Base-by-base conservation (phyloP, 768 basidiomycete species). In the Pleurotus eryngii region DNA sequence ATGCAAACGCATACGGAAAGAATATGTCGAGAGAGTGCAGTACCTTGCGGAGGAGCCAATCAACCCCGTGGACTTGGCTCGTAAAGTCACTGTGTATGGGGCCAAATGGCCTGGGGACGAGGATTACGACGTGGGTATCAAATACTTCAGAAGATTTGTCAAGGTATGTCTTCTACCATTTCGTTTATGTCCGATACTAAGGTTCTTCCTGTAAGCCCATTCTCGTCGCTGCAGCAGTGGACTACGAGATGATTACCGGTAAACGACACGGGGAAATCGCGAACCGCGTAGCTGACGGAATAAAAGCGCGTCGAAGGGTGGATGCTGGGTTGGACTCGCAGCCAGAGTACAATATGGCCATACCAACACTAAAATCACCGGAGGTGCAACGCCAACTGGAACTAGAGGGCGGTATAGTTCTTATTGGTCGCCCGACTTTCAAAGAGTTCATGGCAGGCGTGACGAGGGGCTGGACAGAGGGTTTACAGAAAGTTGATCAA, bases 361-460 rank as follows among this genome's bases (percentile, higher is more conserved):
- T 86, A n/a, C 81, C 86, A 14, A 77, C 80, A 22, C 76, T 81
- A 58, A 78, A 75, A 48, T 73, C 83, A 24, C 78, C 74, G 1
- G 76, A 79, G 11, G 80, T 84, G 63, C 76, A 76, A 46, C 80
- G 77, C 3, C 70, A 77, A 57, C 79, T 81, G 17, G 85, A 87
- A 59, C 75, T 92, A 7, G 83, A 86, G n/a, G 95, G 95, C 11
- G 96, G 95, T 1, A 79, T 86, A 40, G 79, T 97, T 57, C 75
- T 99, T 57, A 70, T 99, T 27, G 97, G 97, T 3, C 83, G 97
- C 49, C 85, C 90, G 37, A 90, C 92, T 0, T 81, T 96, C 72
- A 99, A 98, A 74, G 97, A 99, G 74, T 98, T 91, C 70, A 84
- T 98, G 83, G 80, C 85, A 55, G 97, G 96, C 2, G 67, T 98